Evolutionary conservation across 2,329 filamentous ascomycete species (phyloP).

Genomic region (Alternaria panax): DNA sequence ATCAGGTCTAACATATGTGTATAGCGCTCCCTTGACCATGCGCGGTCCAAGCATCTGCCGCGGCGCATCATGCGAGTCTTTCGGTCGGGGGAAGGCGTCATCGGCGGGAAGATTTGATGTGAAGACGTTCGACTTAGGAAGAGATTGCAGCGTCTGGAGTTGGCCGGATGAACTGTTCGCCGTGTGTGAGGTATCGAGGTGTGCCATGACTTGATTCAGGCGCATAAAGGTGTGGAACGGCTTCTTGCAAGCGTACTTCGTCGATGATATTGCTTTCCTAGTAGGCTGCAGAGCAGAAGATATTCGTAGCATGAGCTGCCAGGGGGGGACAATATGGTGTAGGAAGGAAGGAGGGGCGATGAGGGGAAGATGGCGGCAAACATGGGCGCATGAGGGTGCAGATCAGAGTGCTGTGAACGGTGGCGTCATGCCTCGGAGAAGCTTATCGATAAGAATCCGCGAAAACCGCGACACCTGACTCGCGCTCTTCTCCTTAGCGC

Average conservation of each 20-base stretch:
- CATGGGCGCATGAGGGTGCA: background rate
- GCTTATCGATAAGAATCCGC: constrained; percentile 27
- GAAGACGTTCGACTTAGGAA: constrained; percentile 71
- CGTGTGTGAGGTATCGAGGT: constrained; percentile 46
- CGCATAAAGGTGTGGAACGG: constrained; percentile 35
- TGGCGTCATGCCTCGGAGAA: constrained; percentile 36
- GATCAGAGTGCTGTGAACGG: constrained; percentile 26
- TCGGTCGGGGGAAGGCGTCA: constrained; percentile 77
- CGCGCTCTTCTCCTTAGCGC: constrained; percentile 8
- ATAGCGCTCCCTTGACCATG: constrained; percentile 83
- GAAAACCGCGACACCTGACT: constrained; percentile 24
- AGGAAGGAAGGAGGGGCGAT: background rate
- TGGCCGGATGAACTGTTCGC: constrained; percentile 19
- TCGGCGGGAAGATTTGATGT: constrained; percentile 77
- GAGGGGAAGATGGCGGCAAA: constrained; percentile 21
- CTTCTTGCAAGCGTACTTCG: constrained; percentile 12
- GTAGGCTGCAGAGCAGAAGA: constrained; percentile 16
- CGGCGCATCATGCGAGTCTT: constrained; percentile 80
- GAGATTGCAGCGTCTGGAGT: constrained; percentile 54
- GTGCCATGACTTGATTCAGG: constrained; percentile 55
- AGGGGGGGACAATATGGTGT: background rate
- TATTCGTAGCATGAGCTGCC: constrained; percentile 28
- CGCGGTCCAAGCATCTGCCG: constrained; percentile 79
- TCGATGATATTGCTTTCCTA: constrained; percentile 3
- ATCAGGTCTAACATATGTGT: constrained; percentile 89